Evolutionary conservation across 2,329 filamentous ascomycete genomes (phyloP), one percentile per base, ranked within the genome.

Genomic region (Corynespora cassiicola): DNA sequence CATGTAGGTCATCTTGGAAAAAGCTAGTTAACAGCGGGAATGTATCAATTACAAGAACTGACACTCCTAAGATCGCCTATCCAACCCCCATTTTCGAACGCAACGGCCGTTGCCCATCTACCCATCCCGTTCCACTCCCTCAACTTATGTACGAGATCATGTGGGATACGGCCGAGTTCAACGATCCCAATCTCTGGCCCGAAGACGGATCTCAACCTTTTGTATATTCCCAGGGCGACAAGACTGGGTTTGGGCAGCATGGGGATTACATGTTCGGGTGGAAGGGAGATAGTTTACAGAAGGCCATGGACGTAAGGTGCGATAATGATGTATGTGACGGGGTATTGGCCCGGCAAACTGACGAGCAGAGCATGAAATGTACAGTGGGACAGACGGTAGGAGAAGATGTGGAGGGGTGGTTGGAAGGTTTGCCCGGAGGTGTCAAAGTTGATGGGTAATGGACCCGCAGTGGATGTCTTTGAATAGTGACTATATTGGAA

Each of bases 141-240:
- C 51, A 52, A 24, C 36, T 52, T 10, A 16, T 51, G 2, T 55
- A 52, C 26, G 49, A 55, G 22, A 37, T 44, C 2, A 42, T 39
- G 0, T 54, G 51, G 51, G 51, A 52, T 35, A 54, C 48, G 2
- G 12, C 26, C 4, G 18, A 34, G 14, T 52, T 54, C 39, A 52
- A 54, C 26, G 29, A 54, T 25, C 35, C 32, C 10, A 32, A 41
- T 10, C 37, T 45, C 2, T 52, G 50, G 50, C 50, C 42, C 0
- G 39, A 37, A n/a, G 50, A 54, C 32, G 48, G 48, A 4, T 43
- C 34, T 7, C 45, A 54, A 38, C 51, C 48, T 4, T 54, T 54
- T 19, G 45, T 52, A 1, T 54, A 42, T 22, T 42, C 36, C 22
- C 31, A 34, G 19, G 50, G 50, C 5, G 48, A 54, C 24, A 25